A percentile compares a stretch with the other conserved stretches of the same genome.
Conservation (phyloP, 1,284 basidiomycete genomes). For the Takashimella tepidaria region DNA sequence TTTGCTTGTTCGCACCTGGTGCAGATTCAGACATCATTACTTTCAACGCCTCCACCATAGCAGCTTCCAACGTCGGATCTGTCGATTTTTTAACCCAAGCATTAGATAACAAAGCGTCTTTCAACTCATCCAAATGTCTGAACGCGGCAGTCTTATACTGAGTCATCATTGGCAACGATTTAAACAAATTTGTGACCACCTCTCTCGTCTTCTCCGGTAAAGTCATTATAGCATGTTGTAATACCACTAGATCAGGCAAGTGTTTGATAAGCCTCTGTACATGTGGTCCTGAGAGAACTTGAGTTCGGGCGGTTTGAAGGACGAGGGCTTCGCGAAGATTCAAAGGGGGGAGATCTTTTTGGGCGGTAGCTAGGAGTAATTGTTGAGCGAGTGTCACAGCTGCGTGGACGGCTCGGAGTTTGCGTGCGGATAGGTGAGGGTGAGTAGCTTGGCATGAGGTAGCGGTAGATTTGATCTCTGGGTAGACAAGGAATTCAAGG, state of each 20-base stretch:
- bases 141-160: constrained; percentile 47
- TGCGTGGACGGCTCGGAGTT: constrained; percentile 25
- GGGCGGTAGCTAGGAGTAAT: constrained; percentile 30
- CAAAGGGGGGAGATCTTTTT: constrained; percentile 28
- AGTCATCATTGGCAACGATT: constrained; percentile 31
- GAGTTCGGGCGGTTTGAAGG: constrained; percentile 31
- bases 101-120: constrained; percentile 43
- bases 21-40: constrained; percentile 43
- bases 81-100: constrained; percentile 38
- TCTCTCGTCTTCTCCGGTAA: constrained; percentile 21
- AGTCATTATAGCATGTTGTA: constrained; percentile 19
- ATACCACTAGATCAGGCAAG: constrained; percentile 37
- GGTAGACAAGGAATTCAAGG: constrained; percentile 29
- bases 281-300: constrained; percentile 26
- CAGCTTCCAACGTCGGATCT: constrained; percentile 32
- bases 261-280: constrained; percentile 36
- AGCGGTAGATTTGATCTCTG: constrained; percentile 33
- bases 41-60: constrained; percentile 44
- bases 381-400: constrained; percentile 33
- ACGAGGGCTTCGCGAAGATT: constrained; percentile 34
- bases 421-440: constrained; percentile 25
- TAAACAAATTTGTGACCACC: constrained; percentile 24
- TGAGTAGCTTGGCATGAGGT: constrained; percentile 17
- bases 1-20: constrained; percentile 16
- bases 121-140: constrained; percentile 40